Base-by-base conservation (phyloP, 1,284 basidiomycete genomes). In the Calocybe gambosa region DNA sequence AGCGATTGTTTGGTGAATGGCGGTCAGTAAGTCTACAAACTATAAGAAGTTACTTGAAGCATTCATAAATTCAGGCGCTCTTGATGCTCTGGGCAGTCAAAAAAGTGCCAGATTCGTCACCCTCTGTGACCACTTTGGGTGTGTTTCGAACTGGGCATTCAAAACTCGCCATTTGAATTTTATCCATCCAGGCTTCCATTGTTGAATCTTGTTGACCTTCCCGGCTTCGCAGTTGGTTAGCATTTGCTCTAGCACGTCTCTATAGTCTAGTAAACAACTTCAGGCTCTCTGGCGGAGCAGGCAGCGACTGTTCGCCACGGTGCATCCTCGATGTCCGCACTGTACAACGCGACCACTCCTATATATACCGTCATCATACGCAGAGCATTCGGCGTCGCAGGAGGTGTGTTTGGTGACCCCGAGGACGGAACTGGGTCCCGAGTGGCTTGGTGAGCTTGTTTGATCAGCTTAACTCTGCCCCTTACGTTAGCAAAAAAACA, bases 1-100 rank as follows among this genome's bases (percentile, higher is more conserved):
- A 71, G 68, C 47, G 68, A 71, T 47, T 71, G 69, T 38, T 62
- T 59, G 8, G 58, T 68, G 8, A 68, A 67, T 34, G 69, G 68
- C 51, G 68, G 67, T 65, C 23, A 44, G 54, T 50, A 16, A 26
- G 4, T 13, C 13, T n/a, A 31, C 29, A 31, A 31, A n/a, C 29
- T 31, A 13, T 31, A 10, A 6, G 25, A 31, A 12, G 13, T 31
- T 13, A 12, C 3, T 13, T 31, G 29, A n/a, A 13, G 29, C 7
- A 31, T 12, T 3, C 29, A 13, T 31, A 31, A 3, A 3, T 31
- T 23, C 21, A 66, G 65, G 67, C 42, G 69, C 66, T 0, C 63
- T 70, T n/a, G 68, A 70, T 50, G 67, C 69, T 0, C 52, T 69
- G 6, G 70, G 64, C 5, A 65, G 64, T 47, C 68, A 70, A 49